Conservation (phyloP, 179 eudicot species). For the Amaranthus tricolor region DNA sequence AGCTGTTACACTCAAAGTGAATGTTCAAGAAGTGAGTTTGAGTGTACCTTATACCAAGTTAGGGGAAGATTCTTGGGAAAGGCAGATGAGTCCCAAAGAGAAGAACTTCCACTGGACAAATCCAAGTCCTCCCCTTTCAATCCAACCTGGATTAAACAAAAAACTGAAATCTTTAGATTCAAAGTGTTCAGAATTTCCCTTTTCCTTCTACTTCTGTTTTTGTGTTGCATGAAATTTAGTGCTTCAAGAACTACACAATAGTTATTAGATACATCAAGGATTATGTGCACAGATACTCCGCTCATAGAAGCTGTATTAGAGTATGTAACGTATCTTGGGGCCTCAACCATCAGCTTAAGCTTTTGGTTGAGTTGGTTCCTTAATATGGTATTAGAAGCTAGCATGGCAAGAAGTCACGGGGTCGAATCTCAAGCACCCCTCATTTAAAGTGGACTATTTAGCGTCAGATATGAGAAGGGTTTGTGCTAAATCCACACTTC, state of each 20-base stretch:
- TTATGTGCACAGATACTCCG: background rate
- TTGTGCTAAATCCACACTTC: no score
- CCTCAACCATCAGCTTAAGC: no score
- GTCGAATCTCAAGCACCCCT: no score
- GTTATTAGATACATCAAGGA: background rate
- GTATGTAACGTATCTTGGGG: no score
- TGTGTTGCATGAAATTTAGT: background rate
- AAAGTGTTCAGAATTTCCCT: background rate
- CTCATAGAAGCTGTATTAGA: background rate
- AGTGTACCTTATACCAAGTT: conserved; percentile 90
- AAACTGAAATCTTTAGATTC: background rate
- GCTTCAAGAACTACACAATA: background rate
- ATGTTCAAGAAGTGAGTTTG: background rate
- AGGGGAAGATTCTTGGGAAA: conserved; percentile 72
- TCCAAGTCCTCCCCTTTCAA: conserved; percentile 72
- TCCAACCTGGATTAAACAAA: conserved; percentile 51
- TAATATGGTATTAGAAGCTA: no score
- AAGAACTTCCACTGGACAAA: conserved; percentile 57
- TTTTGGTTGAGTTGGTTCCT: no score
- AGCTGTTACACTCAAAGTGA: background rate
- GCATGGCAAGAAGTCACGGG: no score
- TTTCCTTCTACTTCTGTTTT: background rate
- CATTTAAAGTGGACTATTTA: no score
- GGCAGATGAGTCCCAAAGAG: conserved; percentile 58
- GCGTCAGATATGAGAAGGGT: no score